A percentile compares a stretch with the other conserved stretches of the same genome.
Conservation (phyloP, 2,329 filamentous ascomycete genomes). For the Diplocarpon rosae region DNA sequence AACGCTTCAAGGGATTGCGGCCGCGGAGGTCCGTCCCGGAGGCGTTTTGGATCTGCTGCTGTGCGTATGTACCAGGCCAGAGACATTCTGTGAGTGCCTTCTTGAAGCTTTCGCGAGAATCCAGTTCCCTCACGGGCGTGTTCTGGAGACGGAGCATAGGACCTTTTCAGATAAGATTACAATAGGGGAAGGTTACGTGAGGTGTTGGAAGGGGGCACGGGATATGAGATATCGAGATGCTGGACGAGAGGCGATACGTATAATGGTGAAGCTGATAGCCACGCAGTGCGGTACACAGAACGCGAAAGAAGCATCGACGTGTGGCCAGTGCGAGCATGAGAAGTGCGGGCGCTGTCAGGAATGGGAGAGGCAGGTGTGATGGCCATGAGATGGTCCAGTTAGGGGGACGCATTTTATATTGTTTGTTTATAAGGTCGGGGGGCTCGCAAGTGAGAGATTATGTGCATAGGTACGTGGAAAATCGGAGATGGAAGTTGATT, state of each 20-base stretch:
- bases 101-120: neutral
- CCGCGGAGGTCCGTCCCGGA: slow-evolving; percentile 5
- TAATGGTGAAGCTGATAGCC: neutral
- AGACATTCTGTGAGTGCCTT: slow-evolving; percentile 6
- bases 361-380: slow-evolving; percentile 11
- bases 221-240: neutral
- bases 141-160: neutral
- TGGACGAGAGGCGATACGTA: too few relatives aligned
- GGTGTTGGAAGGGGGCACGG: neutral
- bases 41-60: slow-evolving; percentile 19
- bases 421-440: too few relatives aligned
- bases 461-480: too few relatives aligned
- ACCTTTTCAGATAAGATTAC: neutral
- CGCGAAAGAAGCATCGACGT: neutral
- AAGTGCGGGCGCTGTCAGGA: slow-evolving; percentile 7
- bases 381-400: too few relatives aligned
- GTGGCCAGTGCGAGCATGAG: slow-evolving; percentile 8
- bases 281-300: slow-evolving; percentile 9
- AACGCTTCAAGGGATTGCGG: neutral
- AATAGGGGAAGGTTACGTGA: neutral
- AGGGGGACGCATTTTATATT: too few relatives aligned
- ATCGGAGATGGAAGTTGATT: too few relatives aligned
- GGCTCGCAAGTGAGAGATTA: too few relatives aligned
- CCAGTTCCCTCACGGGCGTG: neutral
- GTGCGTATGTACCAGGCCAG: slow-evolving; percentile 1